Conservation (phyloP, 2,329 filamentous ascomycete genomes). For the Plectosphaerella cucumerina region DNA sequence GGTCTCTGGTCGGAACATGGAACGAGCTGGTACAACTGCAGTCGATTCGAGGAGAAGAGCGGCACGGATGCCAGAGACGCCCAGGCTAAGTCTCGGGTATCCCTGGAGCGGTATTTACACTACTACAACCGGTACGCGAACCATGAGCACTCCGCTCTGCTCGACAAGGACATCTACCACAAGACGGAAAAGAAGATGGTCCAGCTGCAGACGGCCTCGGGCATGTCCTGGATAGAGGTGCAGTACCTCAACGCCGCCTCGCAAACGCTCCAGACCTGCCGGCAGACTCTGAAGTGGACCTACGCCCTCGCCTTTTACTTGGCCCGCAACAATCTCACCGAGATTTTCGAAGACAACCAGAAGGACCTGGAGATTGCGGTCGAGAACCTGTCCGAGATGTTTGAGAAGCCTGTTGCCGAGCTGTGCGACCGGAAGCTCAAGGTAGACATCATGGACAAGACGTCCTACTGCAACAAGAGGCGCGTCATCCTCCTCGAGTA, state of each 20-base stretch:
- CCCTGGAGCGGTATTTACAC: constrained; percentile 91
- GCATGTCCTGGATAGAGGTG: constrained; percentile 98
- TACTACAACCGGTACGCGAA: constrained; percentile 99
- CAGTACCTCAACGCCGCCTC: constrained; percentile 94
- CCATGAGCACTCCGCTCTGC: constrained; percentile 93
- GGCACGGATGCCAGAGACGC: constrained; percentile 86
- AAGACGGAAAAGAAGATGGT: constrained; percentile 99
- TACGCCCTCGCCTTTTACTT: constrained; percentile 98
- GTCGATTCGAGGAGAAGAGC: constrained; percentile 93
- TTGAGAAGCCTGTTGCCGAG: constrained; percentile 91
- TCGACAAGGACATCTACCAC: constrained; percentile 91
- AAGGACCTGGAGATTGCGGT: constrained; percentile 97
- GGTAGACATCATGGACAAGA: constrained; percentile 98
- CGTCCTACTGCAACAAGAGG: constrained; percentile 90
- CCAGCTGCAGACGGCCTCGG: constrained; percentile 85
- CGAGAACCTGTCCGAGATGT: constrained; percentile 97
- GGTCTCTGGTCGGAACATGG: constrained; percentile 97
- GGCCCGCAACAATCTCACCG: constrained; percentile 89
- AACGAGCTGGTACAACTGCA: constrained; percentile 99
- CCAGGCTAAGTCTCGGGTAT: constrained; percentile 85
- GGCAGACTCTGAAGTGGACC: constrained; percentile 99
- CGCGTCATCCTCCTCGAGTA: constrained; percentile 86
- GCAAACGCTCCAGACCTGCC: constrained; percentile 88
- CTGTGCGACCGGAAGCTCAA: constrained; percentile 84
- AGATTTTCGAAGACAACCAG: constrained; percentile 98